These are phyloP conservation scores for Diplodia scrobiculata DNA, from an alignment of 2,329 filamentous ascomycete species.

Conservation along the genomic window DNA sequence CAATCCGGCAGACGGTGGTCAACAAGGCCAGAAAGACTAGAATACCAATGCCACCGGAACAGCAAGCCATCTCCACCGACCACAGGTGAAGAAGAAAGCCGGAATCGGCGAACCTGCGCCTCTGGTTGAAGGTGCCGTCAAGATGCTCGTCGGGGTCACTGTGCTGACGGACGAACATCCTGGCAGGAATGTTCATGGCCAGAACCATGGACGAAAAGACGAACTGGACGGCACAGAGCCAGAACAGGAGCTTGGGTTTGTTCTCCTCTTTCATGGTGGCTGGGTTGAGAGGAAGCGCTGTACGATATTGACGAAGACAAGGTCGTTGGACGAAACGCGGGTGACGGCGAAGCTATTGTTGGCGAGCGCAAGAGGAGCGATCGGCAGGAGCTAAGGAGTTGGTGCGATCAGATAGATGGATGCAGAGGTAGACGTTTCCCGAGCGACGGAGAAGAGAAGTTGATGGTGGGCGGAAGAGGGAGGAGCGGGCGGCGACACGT, in stretches of 20 bases:
- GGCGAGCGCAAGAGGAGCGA: not conserved
- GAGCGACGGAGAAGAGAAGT: not conserved
- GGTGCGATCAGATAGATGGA: too few species aligned
- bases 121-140: not conserved
- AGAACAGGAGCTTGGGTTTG: slow-evolving; percentile 1
- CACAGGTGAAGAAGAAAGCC: slow-evolving; percentile 16
- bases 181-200: not conserved
- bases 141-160: not conserved
- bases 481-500: not conserved
- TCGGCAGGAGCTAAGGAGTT: too few species aligned
- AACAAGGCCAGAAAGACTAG: not conserved
- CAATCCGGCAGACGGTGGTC: not conserved
- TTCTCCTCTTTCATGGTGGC: slow-evolving; percentile 4
- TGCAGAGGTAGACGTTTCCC: too few species aligned
- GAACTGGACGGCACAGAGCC: not conserved
- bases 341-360: too few species aligned
- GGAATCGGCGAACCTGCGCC: not conserved
- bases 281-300: not conserved
- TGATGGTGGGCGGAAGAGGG: not conserved
- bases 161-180: not conserved
- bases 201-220: not conserved
- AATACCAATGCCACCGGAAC: not conserved
- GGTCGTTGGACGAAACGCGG: not conserved
- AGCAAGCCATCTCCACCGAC: not conserved
- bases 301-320: too few species aligned